Evolutionary conservation across 805 yeast species (phyloP).

Genomic region (Metschnikowia shivogae): DNA sequence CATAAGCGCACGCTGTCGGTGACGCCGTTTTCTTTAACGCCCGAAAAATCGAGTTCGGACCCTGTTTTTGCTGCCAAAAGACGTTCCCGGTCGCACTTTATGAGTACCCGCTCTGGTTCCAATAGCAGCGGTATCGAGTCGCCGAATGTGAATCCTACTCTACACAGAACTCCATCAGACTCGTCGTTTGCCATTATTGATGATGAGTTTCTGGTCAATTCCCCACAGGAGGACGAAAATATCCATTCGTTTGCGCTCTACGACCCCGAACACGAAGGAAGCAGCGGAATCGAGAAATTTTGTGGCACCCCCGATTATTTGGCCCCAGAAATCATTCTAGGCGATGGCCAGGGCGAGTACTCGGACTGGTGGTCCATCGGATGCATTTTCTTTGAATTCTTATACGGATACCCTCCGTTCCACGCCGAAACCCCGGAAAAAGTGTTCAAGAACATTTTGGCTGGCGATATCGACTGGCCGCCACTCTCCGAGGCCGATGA

Average conservation of each 20-base stretch:
- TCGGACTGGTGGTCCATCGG: conserved; percentile 99
- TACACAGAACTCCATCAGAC: conserved; percentile 50
- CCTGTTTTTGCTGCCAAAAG: conserved; percentile 13
- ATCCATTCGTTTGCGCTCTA: conserved; percentile 54
- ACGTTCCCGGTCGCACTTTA: conserved; percentile 16
- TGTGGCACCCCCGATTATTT: conserved; percentile 98
- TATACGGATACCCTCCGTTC: conserved; percentile 94
- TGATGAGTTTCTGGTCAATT: conserved; percentile 35
- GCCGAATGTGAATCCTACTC: conserved; percentile 46
- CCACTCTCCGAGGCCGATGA: conserved; percentile 52
- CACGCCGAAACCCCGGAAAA: conserved; percentile 74
- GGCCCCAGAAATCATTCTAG: conserved; percentile 93
- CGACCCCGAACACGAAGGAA: conserved; percentile 56
- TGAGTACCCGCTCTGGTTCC: conserved; percentile 25
- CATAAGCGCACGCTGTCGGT: conserved; percentile 40
- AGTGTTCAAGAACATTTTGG: conserved; percentile 78
- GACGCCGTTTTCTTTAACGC: conserved; percentile 43
- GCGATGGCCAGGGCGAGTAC: conserved; percentile 74
- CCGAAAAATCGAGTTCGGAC: conserved; percentile 17
- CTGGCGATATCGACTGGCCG: conserved; percentile 83
- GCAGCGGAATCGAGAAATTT: conserved; percentile 52
- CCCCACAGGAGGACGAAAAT: conserved; percentile 20
- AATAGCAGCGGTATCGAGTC: conserved; percentile 43
- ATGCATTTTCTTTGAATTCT: conserved; percentile 86
- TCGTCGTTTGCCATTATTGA: conserved; percentile 53